Conservation (phyloP, 805 yeast genomes). For the Candida pseudoglaebosa region DNA sequence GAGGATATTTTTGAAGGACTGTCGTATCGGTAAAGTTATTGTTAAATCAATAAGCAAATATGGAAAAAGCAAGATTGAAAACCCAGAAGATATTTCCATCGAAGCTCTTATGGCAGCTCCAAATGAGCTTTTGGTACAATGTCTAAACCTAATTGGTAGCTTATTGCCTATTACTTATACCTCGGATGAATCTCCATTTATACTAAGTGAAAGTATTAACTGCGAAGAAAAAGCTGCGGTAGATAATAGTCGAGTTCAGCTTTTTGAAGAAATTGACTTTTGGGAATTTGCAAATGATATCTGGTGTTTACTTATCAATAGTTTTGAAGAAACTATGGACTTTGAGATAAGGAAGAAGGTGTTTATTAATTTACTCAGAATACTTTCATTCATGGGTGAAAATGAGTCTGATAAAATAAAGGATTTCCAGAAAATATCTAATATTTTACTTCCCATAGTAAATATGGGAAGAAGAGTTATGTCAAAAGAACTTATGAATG, state of each 20-base stretch:
- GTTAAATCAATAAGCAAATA: conserved; percentile 49
- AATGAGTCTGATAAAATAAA: conserved; percentile 28
- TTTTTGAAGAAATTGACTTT: conserved; percentile 24
- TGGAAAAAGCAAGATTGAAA: conserved; percentile 26
- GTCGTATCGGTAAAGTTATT: conserved; percentile 46
- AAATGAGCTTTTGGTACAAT: conserved; percentile 53
- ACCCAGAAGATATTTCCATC: conserved; percentile 36
- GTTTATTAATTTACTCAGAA: conserved; percentile 50
- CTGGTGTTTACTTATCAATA: conserved; percentile 52
- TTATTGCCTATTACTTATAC: conserved; percentile 51
- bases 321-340: conserved; percentile 72
- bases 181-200: conserved; percentile 26
- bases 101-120: conserved; percentile 75
- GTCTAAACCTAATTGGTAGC: conserved; percentile 53
- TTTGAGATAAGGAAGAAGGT: conserved; percentile 56
- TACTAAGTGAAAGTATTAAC: conserved; percentile 18
- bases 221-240: conserved; percentile 19
- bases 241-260: conserved; percentile 28
- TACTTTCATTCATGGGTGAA: conserved; percentile 34
- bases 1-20: conserved; percentile 43
- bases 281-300: conserved; percentile 41
- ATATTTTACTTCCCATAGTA: conserved; percentile 55
- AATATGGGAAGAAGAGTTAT: conserved; percentile 35
- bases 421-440: conserved; percentile 35
- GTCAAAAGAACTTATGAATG: conserved; percentile 28